phyloP scores from a whole-genome alignment of 495 filamentous ascomycete genomes.

The Xylaria grammica region DNA sequence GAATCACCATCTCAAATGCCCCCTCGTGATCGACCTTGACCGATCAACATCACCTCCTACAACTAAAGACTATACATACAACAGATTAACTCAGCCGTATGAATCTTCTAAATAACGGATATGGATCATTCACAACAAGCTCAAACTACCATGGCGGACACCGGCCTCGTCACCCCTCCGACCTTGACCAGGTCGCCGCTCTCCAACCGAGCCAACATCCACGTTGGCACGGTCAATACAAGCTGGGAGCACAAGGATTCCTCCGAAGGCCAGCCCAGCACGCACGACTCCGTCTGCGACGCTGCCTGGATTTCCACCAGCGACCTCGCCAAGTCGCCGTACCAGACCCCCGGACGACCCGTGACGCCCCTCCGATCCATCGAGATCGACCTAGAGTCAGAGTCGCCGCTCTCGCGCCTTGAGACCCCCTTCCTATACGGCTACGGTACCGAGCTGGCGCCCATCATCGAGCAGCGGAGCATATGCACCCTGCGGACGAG shows the following conservation, averaged over 20 bases:
- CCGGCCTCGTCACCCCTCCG: constrained; percentile 10
- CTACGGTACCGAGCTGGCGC: constrained; percentile 44
- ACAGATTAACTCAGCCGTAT: constrained; percentile 20
- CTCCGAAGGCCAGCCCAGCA: constrained; percentile 42
- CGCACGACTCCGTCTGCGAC: constrained; percentile 45
- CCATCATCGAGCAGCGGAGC: constrained; percentile 48
- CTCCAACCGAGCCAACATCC: constrained; percentile 31
- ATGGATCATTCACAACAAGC: constrained; percentile 26
- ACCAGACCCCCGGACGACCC: constrained; percentile 28
- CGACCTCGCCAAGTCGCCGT: constrained; percentile 32
- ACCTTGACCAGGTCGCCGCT: constrained; percentile 28
- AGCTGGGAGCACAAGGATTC: constrained; percentile 42
- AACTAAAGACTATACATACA: constrained; percentile 21
- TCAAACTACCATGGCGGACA: constrained; percentile 30
- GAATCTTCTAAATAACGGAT: constrained; percentile 11
- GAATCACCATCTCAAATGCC: background rate
- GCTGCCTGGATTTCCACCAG: constrained; percentile 38
- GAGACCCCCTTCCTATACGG: constrained; percentile 44
- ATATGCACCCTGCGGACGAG: constrained; percentile 34
- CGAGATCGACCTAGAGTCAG: constrained; percentile 29
- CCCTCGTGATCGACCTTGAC: background rate
- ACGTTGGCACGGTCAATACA: constrained; percentile 24
- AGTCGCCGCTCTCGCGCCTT: constrained; percentile 30
- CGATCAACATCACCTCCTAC: constrained; percentile 14
- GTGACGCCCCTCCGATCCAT: constrained; percentile 24